Conservation (phyloP, 2,329 filamentous ascomycete species). For the Basipetospora chlamydospora region DNA sequence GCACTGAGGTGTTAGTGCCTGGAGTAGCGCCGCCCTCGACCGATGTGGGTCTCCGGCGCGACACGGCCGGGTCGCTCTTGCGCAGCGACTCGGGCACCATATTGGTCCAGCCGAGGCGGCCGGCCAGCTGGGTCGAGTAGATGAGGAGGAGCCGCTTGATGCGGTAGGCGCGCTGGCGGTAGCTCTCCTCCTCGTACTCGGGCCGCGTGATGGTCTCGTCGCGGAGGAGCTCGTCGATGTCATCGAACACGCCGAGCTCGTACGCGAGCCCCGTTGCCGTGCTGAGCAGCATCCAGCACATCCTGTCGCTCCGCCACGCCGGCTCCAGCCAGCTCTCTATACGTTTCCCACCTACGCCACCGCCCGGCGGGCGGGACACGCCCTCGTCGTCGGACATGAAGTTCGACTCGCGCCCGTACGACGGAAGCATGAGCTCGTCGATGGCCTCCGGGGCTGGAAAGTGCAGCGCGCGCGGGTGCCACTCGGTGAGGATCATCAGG, state of each 20-base stretch:
- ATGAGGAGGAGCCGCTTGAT: constrained; percentile 79
- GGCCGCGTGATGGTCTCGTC: constrained; percentile 44
- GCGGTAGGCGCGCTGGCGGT: constrained; percentile 62
- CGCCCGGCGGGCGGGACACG: constrained; percentile 23
- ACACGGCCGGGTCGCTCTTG: constrained; percentile 41
- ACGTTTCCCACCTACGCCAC: constrained; percentile 55
- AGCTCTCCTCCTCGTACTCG: constrained; percentile 60
- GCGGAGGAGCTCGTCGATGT: constrained; percentile 58
- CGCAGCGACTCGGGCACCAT: constrained; percentile 67
- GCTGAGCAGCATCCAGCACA: constrained; percentile 96
- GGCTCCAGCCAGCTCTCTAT: constrained; percentile 96
- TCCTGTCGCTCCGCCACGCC: constrained; percentile 83
- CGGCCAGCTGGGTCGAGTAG: constrained; percentile 87
- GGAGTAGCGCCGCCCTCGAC: constrained; percentile 41
- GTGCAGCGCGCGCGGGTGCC: constrained; percentile 88
- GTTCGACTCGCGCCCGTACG: constrained; percentile 38
- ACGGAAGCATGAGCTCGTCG: constrained; percentile 52
- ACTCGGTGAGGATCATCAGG: constrained; percentile 85
- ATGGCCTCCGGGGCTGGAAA: constrained; percentile 73
- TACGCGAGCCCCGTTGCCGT: constrained; percentile 82
- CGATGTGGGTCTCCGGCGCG: constrained; percentile 32
- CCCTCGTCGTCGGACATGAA: constrained; percentile 26
- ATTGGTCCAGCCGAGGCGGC: constrained; percentile 79
- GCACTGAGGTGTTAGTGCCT: constrained; percentile 40
- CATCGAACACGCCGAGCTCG: constrained; percentile 89